phyloP scores from a whole-genome alignment of 768 basidiomycete species.

The Psilocybe cubensis region DNA sequence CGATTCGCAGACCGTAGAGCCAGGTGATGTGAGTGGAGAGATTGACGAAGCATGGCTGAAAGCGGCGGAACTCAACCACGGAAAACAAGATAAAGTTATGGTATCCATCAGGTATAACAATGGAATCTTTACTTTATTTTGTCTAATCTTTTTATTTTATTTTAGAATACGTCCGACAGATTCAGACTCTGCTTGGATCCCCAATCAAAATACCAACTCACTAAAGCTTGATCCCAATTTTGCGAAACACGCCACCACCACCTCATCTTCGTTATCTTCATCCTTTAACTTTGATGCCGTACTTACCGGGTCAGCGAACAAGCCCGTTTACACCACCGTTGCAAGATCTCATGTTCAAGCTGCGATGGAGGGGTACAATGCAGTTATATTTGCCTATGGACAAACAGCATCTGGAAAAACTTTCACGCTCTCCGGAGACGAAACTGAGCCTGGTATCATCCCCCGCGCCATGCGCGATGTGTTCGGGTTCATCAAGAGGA shows the following conservation, averaged over 20 bases:
- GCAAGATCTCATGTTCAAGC: constrained; percentile 83
- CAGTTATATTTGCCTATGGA: constrained; percentile 93
- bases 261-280: constrained; percentile 27
- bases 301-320: constrained; percentile 79
- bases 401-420: constrained; percentile 81
- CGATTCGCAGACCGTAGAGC: constrained; percentile 73
- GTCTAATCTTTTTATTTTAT: background rate
- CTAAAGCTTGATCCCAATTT: constrained; percentile 65
- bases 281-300: constrained; percentile 75
- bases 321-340: constrained; percentile 75
- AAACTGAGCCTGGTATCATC: constrained; percentile 91
- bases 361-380: constrained; percentile 97
- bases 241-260: constrained; percentile 41
- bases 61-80: constrained; percentile 49
- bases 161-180: constrained; percentile 67
- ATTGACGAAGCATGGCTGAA: constrained; percentile 62
- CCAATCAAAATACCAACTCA: constrained; percentile 43
- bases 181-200: constrained; percentile 58
- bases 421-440: constrained; percentile 67
- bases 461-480: constrained; percentile 93
- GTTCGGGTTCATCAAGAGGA: constrained; percentile 79
- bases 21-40: constrained; percentile 68
- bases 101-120: constrained; percentile 79
- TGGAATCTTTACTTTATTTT: background rate
- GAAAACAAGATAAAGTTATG: constrained; percentile 85